These are phyloP conservation scores for Phytophthora sp. DNA, from an alignment of 352 stramenopile species.

Conservation along the genomic window DNA sequence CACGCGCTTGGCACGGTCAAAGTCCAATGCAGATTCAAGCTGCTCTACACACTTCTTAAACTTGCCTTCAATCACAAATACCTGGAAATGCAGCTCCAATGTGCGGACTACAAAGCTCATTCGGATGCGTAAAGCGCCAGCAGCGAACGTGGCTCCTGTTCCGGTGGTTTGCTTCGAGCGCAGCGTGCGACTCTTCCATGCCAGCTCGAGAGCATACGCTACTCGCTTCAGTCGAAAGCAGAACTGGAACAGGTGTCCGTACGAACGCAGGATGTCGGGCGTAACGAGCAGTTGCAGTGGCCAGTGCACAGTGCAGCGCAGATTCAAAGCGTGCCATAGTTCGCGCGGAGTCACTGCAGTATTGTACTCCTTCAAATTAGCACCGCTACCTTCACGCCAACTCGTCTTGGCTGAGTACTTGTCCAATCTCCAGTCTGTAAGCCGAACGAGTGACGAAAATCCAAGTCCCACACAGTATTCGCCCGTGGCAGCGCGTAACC, in stretches of 20 bases:
- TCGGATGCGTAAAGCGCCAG: slow-evolving; percentile 53
- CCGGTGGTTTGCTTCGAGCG: slow-evolving; percentile 33
- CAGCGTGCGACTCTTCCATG: slow-evolving; percentile 60
- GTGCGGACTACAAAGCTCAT: slow-evolving; percentile 84
- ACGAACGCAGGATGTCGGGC: slow-evolving; percentile 56
- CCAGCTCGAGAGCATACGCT: slow-evolving; percentile 63
- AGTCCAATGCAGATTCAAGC: slow-evolving; percentile 58
- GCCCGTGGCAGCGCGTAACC: slow-evolving; percentile 38
- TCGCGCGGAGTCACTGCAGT: slow-evolving; percentile 50
- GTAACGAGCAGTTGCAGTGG: slow-evolving; percentile 75
- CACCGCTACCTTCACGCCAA: slow-evolving; percentile 23
- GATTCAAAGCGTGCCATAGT: slow-evolving; percentile 60
- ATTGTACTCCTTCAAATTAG: slow-evolving; percentile 44
- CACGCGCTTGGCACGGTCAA: slow-evolving; percentile 71
- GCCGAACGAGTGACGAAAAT: slow-evolving; percentile 41
- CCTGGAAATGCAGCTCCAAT: slow-evolving; percentile 76
- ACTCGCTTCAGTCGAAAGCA: slow-evolving; percentile 82
- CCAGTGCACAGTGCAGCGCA: slow-evolving; percentile 64
- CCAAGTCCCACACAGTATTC: slow-evolving; percentile 69
- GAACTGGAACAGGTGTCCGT: slow-evolving; percentile 81
- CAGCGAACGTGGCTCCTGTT: slow-evolving; percentile 27
- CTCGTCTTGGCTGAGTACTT: slow-evolving; percentile 55
- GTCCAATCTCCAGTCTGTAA: slow-evolving; percentile 59
- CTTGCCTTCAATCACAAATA: slow-evolving; percentile 76
- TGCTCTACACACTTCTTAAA: slow-evolving; percentile 64